phyloP scores from a whole-genome alignment of 805 yeast species.

The Clavispora santaluciae region DNA sequence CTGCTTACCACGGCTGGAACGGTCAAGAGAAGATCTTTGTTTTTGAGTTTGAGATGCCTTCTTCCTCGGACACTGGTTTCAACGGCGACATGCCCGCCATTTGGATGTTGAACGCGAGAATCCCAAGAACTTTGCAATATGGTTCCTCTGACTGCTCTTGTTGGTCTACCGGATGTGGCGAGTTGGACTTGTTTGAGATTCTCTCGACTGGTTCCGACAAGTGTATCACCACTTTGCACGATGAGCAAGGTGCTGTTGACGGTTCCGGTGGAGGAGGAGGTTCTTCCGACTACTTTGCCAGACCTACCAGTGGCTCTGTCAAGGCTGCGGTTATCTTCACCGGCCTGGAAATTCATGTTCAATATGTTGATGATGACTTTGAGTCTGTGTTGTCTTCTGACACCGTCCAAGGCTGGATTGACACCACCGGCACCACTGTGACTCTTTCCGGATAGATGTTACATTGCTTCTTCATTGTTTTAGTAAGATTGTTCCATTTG shows the following conservation, averaged over 20 bases:
- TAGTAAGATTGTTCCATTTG: conserved; percentile 2
- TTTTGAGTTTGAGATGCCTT: conserved; percentile 93
- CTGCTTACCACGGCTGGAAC: conserved; percentile 92
- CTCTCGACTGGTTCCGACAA: conserved; percentile 70
- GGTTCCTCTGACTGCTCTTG: conserved; percentile 85
- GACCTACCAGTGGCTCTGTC: conserved; percentile 75
- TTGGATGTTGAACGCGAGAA: conserved; percentile 92
- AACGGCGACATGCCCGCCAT: conserved; percentile 97
- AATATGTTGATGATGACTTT: conserved; percentile 56
- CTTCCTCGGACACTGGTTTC: conserved; percentile 35
- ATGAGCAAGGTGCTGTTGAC: conserved; percentile 67
- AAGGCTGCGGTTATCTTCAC: conserved; percentile 87
- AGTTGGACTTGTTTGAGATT: conserved; percentile 90
- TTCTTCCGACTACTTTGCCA: conserved; percentile 75
- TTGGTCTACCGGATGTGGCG: conserved; percentile 98
- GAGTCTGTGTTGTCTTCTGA: conserved; percentile 33
- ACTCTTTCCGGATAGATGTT: conserved; percentile 14
- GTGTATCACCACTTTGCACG: conserved; percentile 78
- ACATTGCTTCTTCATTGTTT: conserved; percentile 5
- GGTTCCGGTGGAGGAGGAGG: conserved; percentile 73
- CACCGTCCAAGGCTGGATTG: conserved; percentile 60
- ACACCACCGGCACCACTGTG: conserved; percentile 47
- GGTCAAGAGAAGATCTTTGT: conserved; percentile 83
- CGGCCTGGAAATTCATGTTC: conserved; percentile 53
- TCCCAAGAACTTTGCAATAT: conserved; percentile 95